Base-by-base conservation (phyloP, 371 early-diverging fungal species). In the Lichtheimia corymbifera region DNA sequence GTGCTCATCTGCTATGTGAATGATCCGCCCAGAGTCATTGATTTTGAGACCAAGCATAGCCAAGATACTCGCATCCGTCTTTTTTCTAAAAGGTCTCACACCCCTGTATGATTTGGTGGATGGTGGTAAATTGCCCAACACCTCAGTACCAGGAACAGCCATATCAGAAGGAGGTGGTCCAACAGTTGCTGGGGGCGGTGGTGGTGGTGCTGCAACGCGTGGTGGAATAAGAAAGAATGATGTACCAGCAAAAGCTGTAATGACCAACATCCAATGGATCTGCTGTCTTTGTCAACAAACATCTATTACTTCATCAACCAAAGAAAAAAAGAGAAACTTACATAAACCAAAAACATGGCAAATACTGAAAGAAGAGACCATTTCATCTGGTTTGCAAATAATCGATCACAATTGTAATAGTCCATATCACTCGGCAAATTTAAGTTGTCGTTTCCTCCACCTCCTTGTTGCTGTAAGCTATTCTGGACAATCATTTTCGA, bases 331-430 rank as follows among this genome's bases (percentile, higher is more conserved):
- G 22, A 12, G 55, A 18, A 12, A 61, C 74, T 65, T 76, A 72
- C 81, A 65, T 81, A 81, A 28, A 74, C 50, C 30, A 77, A 50
- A 61, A 57, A 69, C 64, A 81, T 74, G 13, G 72, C 45, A 2
- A 74, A 45, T 12, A 71, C 57, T 22, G 71, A 68, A n/a, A 72
- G 18, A 7, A 81, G 53, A 1, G 71, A 63, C 71, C 78, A 81
- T 55, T 81, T 81, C 22, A 74, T 28, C 61, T 81, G 76, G 51
- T 74, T 72, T 24, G 72, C 47, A 42, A 60, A 77, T n/a, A 81
- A 20, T 30, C 72, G 68, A 30, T 72, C 58, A 20, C 81, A 81
- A 25, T 81, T 77, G 52, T 76, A 81, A n/a, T 66, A 71, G 42
- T 77, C 76, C 0, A 12, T 51, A 14, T 54, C 35, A 12, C 55